Evolutionary conservation across 1,284 basidiomycete genomes (phyloP).

Genomic region (Sporisorium graminicola): DNA sequence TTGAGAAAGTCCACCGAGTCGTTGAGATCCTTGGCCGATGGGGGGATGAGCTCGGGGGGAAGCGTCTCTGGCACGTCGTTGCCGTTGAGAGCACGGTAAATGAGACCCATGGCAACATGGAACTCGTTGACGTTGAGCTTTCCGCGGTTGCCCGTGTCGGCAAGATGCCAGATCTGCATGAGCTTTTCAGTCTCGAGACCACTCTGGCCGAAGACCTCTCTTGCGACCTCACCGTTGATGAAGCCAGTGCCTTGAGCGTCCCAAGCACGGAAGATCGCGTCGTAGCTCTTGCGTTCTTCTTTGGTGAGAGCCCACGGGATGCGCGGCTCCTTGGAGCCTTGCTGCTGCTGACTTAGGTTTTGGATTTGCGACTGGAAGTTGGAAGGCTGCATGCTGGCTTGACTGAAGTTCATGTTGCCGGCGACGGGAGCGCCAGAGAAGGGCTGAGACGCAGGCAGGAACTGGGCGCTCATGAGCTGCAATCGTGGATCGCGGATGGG

Average conservation of each 20-base stretch:
- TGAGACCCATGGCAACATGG: constrained; percentile 98
- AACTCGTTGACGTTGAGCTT: constrained; percentile 88
- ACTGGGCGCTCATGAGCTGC: constrained; percentile 68
- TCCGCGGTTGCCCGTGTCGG: constrained; percentile 67
- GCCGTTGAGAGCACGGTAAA: constrained; percentile 86
- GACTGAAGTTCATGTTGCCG: constrained; percentile 67
- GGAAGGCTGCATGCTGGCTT: constrained; percentile 66
- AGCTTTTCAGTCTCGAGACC: constrained; percentile 89
- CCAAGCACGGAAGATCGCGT: constrained; percentile 97
- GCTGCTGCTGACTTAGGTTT: constrained; percentile 74
- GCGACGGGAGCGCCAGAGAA: constrained; percentile 65
- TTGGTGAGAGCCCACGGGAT: constrained; percentile 90
- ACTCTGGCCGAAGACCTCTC: constrained; percentile 95
- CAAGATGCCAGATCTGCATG: constrained; percentile 85
- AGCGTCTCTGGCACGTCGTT: constrained; percentile 88
- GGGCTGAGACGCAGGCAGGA: constrained; percentile 67
- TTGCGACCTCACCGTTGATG: constrained; percentile 85
- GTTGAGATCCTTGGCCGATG: constrained; percentile 90
- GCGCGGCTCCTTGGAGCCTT: constrained; percentile 79
- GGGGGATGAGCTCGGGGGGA: constrained; percentile 89
- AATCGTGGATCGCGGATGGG: constrained; percentile 66
- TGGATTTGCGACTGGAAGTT: constrained; percentile 67
- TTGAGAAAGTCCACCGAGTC: constrained; percentile 91
- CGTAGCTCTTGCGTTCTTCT: constrained; percentile 95
- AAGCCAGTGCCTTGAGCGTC: constrained; percentile 86